A percentile compares a stretch with the other conserved stretches of the same genome.
These are phyloP conservation scores for Colletotrichum lindemuthianum DNA, from an alignment of 2,329 filamentous ascomycete genomes.

Conservation along the genomic window DNA sequence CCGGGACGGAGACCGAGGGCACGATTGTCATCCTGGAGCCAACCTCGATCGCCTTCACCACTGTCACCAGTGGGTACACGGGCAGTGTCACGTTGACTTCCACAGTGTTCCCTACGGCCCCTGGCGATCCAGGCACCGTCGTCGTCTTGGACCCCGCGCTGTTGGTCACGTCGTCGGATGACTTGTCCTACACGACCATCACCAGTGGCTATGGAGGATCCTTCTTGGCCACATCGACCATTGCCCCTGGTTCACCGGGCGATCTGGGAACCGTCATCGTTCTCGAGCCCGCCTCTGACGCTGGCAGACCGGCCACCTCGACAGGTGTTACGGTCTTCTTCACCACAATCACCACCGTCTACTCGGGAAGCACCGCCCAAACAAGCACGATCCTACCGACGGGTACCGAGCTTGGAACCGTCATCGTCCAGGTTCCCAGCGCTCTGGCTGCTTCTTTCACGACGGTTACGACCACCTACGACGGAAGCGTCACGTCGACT, in stretches of 20 bases:
- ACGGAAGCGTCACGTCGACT: neutral
- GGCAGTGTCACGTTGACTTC: neutral
- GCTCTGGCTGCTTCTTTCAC: neutral
- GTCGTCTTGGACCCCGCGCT: constrained; percentile 6
- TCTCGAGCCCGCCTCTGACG: constrained; percentile 2
- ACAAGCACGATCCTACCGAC: constrained; percentile 1
- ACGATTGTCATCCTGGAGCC: constrained; percentile 16
- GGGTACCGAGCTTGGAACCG: constrained; percentile 8
- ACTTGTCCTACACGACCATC: neutral
- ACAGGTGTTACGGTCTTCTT: neutral
- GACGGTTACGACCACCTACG: constrained; percentile 6
- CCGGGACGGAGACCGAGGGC: constrained; percentile 5
- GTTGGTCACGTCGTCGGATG: no score
- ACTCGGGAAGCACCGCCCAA: constrained; percentile 7
- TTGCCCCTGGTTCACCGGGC: constrained; percentile 1
- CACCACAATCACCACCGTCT: constrained; percentile 12
- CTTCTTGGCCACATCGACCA: constrained; percentile 2
- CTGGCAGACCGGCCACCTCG: neutral
- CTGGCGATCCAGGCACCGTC: constrained; percentile 8
- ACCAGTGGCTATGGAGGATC: constrained; percentile 2
- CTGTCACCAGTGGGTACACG: constrained; percentile 10
- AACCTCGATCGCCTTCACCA: constrained; percentile 11
- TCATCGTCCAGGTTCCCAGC: constrained; percentile 12
- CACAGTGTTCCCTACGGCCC: neutral
- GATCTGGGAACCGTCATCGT: constrained; percentile 9